A percentile compares a stretch with the other conserved stretches of the same genome.
These are phyloP conservation scores for Elsinoe perseae DNA, from an alignment of 2,329 filamentous ascomycete species.

Conservation along the genomic window DNA sequence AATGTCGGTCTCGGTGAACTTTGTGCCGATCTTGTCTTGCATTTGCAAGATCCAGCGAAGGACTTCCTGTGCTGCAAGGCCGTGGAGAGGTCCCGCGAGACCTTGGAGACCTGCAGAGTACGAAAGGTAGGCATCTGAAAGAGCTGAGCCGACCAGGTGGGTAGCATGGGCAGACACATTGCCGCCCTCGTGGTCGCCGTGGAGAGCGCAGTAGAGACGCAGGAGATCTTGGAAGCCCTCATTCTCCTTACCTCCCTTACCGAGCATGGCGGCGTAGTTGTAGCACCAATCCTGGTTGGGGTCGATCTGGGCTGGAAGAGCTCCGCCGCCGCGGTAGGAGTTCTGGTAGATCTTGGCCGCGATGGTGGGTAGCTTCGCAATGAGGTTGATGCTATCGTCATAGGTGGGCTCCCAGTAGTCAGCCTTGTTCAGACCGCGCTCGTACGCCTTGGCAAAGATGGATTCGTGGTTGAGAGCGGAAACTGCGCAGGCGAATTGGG, in stretches of 20 bases:
- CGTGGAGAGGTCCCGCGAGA: constrained; percentile 86
- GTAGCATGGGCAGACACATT: constrained; percentile 96
- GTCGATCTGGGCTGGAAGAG: constrained; percentile 70
- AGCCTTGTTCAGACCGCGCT: constrained; percentile 81
- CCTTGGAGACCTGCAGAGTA: constrained; percentile 95
- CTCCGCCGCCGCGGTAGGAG: constrained; percentile 64
- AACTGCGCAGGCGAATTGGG: constrained; percentile 90
- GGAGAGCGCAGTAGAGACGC: constrained; percentile 86
- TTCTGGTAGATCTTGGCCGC: constrained; percentile 98
- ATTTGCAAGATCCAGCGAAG: constrained; percentile 95
- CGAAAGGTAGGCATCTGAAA: constrained; percentile 90
- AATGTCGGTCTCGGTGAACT: constrained; percentile 73
- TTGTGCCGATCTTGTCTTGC: constrained; percentile 74
- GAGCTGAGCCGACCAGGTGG: constrained; percentile 86
- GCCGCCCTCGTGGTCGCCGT: constrained; percentile 96
- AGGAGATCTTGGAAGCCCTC: constrained; percentile 94
- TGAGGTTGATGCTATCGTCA: constrained; percentile 84
- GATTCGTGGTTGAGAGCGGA: constrained; percentile 94
- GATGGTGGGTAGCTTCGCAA: constrained; percentile 93
- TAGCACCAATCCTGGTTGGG: constrained; percentile 90
- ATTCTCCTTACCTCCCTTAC: constrained; percentile 79
- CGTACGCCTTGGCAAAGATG: constrained; percentile 88
- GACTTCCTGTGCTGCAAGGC: constrained; percentile 92
- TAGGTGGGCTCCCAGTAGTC: constrained; percentile 99
- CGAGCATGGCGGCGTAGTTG: constrained; percentile 95